Evolutionary conservation across 2,329 filamentous ascomycete genomes (phyloP).

Genomic region (Ramularia collo-cygni): DNA sequence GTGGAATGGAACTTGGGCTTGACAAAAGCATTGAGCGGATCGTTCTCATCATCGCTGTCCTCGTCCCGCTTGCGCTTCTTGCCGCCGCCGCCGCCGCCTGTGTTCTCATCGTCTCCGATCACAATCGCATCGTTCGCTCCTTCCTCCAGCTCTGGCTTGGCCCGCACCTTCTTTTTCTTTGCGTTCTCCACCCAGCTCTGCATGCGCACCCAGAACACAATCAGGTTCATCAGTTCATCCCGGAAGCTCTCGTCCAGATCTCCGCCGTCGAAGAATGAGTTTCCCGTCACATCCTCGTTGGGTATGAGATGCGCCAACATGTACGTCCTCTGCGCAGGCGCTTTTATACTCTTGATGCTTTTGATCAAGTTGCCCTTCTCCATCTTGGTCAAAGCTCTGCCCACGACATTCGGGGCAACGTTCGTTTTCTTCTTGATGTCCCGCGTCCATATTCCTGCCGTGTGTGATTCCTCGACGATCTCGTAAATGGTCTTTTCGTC

Average conservation of each 20-base stretch:
- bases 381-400: conserved; percentile 74
- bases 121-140: conserved; percentile 3
- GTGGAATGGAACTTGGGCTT: neutral
- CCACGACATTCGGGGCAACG: conserved; percentile 77
- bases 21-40: too few relatives aligned
- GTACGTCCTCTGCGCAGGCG: conserved; percentile 89
- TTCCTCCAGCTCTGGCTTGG: conserved; percentile 3
- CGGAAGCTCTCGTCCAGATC: conserved; percentile 87
- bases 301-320: conserved; percentile 81
- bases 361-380: conserved; percentile 77
- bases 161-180: conserved; percentile 18
- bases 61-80: conserved; percentile 25
- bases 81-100: too few relatives aligned
- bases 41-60: conserved; percentile 29
- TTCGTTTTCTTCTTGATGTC: conserved; percentile 66
- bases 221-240: conserved; percentile 62
- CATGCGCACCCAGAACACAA: conserved; percentile 66
- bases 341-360: conserved; percentile 85
- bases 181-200: conserved; percentile 60
- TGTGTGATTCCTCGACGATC: conserved; percentile 77
- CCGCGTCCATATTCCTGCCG: conserved; percentile 85
- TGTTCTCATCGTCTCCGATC: conserved; percentile 9
- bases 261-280: conserved; percentile 89
- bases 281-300: conserved; percentile 83
- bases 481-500: conserved; percentile 83